Percentiles rank a stretch among this genome's conserved stretches.
Evolutionary conservation across 164 flowering plant species (phyloP).

Genomic region (Litsea cubeba): DNA sequence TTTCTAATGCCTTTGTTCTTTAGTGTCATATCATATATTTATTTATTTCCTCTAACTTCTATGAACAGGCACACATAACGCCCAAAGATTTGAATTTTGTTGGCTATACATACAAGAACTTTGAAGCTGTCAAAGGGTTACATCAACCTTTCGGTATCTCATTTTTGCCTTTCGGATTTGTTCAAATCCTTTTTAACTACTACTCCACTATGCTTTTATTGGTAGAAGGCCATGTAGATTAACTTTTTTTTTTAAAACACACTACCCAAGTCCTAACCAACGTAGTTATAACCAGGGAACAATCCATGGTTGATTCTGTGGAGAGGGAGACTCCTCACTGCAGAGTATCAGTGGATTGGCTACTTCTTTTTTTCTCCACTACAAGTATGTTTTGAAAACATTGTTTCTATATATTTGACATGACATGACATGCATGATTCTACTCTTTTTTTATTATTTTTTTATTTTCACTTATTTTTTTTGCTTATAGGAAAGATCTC

Average conservation of each 20-base stretch:
- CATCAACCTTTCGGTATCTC: slow-evolving; percentile 40
- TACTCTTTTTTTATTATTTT: too few relatives aligned
- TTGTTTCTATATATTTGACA: too few relatives aligned
- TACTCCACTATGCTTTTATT: background rate
- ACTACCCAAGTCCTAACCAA: too few relatives aligned
- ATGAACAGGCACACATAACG: slow-evolving; percentile 41
- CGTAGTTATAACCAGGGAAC: too few relatives aligned
- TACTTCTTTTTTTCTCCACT: too few relatives aligned
- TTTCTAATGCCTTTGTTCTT: background rate
- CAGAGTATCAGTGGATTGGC: too few relatives aligned
- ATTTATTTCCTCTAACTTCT: background rate
- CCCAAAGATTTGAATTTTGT: slow-evolving; percentile 77
- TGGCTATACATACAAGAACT: slow-evolving; percentile 84
- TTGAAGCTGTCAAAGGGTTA: slow-evolving; percentile 65
- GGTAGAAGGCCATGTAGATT: background rate
- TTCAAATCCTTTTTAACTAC: background rate
- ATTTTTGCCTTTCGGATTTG: background rate
- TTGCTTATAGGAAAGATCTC: too few relatives aligned
- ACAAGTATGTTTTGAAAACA: too few relatives aligned
- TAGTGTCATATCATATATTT: background rate
- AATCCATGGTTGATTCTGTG: too few relatives aligned
- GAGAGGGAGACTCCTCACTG: too few relatives aligned
- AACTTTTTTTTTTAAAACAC: background rate
- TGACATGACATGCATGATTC: too few relatives aligned
- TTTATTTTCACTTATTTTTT: too few relatives aligned